Evolutionary conservation across 1,139 yeast genomes (phyloP).

Genomic region (Protomyces gravidus): DNA sequence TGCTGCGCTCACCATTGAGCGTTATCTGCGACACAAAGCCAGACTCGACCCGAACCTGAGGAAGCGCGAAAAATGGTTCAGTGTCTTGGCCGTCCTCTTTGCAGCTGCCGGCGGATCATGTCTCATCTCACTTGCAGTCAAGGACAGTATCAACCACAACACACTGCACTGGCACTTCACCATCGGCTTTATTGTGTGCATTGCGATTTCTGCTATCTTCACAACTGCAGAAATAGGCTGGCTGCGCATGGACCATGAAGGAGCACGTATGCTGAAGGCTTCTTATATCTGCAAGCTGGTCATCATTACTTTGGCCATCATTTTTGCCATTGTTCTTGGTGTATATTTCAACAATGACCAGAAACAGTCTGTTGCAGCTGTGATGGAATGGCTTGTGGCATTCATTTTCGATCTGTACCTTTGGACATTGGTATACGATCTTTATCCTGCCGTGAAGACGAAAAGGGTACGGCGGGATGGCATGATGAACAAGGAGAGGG

Average conservation of each 20-base stretch:
- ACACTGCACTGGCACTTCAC: constrained; percentile 49
- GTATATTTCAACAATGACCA: constrained; percentile 44
- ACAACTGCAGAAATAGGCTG: constrained; percentile 57
- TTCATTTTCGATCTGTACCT: constrained; percentile 76
- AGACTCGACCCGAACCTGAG: constrained; percentile 55
- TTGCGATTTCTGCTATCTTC: constrained; percentile 60
- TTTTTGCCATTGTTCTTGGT: constrained; percentile 67
- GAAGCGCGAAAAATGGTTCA: constrained; percentile 49
- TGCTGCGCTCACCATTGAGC: constrained; percentile 60
- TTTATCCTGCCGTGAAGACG: constrained; percentile 56
- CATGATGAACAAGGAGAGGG: not conserved
- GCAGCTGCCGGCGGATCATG: constrained; percentile 72
- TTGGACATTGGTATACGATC: constrained; percentile 63
- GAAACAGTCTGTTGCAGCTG: constrained; percentile 51
- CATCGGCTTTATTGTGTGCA: constrained; percentile 56
- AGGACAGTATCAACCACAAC: constrained; percentile 60
- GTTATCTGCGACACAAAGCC: constrained; percentile 50
- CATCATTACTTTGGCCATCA: constrained; percentile 69
- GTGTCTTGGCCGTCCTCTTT: constrained; percentile 50
- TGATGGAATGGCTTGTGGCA: constrained; percentile 77
- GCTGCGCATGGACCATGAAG: constrained; percentile 54
- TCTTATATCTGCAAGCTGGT: constrained; percentile 49
- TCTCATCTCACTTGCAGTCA: constrained; percentile 66
- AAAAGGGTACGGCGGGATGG: constrained; percentile 3
- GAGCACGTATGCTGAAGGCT: constrained; percentile 44